phyloP scores from a whole-genome alignment of 116 monocot genomes.

The Iris pallida region DNA sequence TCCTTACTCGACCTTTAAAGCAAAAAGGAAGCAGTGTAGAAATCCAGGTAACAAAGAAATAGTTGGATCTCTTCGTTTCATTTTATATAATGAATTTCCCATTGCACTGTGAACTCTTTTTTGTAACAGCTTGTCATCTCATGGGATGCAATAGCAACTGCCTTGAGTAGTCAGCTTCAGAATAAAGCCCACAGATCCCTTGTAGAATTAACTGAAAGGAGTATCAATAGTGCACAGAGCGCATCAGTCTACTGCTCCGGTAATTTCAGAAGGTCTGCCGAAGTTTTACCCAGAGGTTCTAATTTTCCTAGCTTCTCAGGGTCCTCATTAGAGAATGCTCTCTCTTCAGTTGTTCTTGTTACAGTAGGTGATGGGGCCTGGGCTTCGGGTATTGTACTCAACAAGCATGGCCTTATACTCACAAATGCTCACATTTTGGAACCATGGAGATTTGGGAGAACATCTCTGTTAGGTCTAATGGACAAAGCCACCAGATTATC shows the following conservation, averaged over 20 bases:
- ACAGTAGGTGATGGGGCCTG: conserved; percentile 73
- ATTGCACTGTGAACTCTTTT: conserved; percentile 7
- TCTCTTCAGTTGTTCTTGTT: conserved; percentile 68
- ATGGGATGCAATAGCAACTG: conserved; percentile 67
- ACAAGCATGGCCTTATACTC: conserved; percentile 62
- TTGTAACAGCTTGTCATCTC: conserved; percentile 64
- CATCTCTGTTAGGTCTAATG: conserved; percentile 24
- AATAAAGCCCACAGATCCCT: conserved; percentile 21
- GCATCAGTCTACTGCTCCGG: not conserved
- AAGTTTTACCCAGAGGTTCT: conserved; percentile 7
- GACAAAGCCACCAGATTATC: conserved; percentile 18
- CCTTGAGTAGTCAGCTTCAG: conserved; percentile 15
- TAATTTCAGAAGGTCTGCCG: not conserved
- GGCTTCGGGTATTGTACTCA: conserved; percentile 91
- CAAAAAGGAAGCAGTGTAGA: conserved; percentile 61
- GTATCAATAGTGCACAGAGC: conserved; percentile 2
- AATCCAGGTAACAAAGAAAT: conserved; percentile 59
- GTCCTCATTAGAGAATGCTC: conserved; percentile 49
- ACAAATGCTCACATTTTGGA: conserved; percentile 98
- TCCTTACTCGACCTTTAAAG: conserved; percentile 60
- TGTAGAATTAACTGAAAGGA: conserved; percentile 4
- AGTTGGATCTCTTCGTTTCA: not conserved
- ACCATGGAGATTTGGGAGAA: conserved; percentile 82
- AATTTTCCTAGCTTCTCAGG: conserved; percentile 5
- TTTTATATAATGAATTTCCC: not conserved